Evolutionary conservation across 1,284 basidiomycete species (phyloP), one percentile per base, ranked within the genome.

Genomic region (Ustilago tritici): DNA sequence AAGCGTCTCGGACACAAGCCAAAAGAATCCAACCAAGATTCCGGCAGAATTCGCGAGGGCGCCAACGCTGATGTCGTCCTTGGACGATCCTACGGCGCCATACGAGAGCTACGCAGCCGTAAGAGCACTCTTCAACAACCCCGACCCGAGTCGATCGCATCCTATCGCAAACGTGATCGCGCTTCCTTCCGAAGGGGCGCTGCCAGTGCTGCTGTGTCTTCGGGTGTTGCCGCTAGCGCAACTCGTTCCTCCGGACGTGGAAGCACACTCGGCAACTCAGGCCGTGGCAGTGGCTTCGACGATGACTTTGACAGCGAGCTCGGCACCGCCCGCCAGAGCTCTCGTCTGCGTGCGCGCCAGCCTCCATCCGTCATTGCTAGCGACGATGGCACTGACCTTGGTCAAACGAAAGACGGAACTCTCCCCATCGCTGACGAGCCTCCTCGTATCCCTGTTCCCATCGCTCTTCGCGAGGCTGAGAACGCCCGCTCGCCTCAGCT

Each of bases 401-500:
- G 17, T 14, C 46, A 32, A 7, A 17, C 31, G 7, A 34, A 40
- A 28, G 60, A 43, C 31, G 61, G 17, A 11, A 32, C 55, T 0
- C 38, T 54, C 35, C 58, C 19, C 4, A 46, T 63, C 31, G 46
- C 76, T 7, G 71, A 75, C 9, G 41, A 46, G 19, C 61, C 76
- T 9, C 67, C 76, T 17, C 66, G 64, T 32, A 62, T 71, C 15
- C 43, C 61, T 7, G 54, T 43, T 9, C 76, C 76, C 1, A 56
- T 78, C 56, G 71, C 71, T n/a, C 68, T 78, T 4, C 66, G 69
- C n/a, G 76, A 74, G 19, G 63, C 76, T 10, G 72, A 78, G 60
- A 74, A 56, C 34, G 71, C 76, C n/a, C 68, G 72, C 35, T 78
- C 76, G 9, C 76, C 76, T 55, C 57, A 75, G 46, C 47, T 78